Evolutionary conservation across 345 rosid species (phyloP), one percentile per base, ranked within the genome.

Genomic region (Acer campestre): DNA sequence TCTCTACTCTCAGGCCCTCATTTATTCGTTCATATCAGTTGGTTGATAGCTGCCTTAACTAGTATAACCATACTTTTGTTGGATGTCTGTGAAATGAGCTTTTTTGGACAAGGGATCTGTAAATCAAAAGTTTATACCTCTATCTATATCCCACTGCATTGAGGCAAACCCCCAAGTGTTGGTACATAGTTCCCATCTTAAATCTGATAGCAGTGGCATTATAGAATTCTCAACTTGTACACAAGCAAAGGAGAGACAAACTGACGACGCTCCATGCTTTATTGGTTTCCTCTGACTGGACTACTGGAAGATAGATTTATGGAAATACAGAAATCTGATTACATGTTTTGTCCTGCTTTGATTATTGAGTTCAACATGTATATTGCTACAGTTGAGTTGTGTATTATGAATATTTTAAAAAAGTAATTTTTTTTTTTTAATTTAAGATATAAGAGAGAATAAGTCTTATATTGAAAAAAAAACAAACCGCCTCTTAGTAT

Each of bases 151-250:
- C 17, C 14, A 13, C 13, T 29, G 9, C 46, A 29, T 25, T 20
- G 67, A 61, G 22, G 56, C 20, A 72, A 68, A 49, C 63, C 27
- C 49, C 3, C 61, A 10, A 29, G 29, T 11, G 42, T 59, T 11
- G 42, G 40, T 35, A 12, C 23, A 14, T 62, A 18, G 55, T 48
- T 59, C 48, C 61, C 17, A 2, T 14, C 10, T 17, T 58, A 46
- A 10, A 56, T 46, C 38, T 1, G 29, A 8, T 6, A 13, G 42
- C 42, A 44, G 31, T 9, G 61, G 20, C 69, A 48, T 25, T 25
- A 10, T 48, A n/a, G 70, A 63, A 51, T 61, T 73, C 61, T 64
- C 27, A n/a, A 64, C 48, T 49, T n/a, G 4, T n/a, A 27, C 61
- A 11, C 31, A 12, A 63, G 27, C 25, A 74, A 73, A 48, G 61